A percentile compares a stretch with the other conserved stretches of the same genome.
phyloP scores from a whole-genome alignment of 257 asterid genomes.

The Solanum pennellii region DNA sequence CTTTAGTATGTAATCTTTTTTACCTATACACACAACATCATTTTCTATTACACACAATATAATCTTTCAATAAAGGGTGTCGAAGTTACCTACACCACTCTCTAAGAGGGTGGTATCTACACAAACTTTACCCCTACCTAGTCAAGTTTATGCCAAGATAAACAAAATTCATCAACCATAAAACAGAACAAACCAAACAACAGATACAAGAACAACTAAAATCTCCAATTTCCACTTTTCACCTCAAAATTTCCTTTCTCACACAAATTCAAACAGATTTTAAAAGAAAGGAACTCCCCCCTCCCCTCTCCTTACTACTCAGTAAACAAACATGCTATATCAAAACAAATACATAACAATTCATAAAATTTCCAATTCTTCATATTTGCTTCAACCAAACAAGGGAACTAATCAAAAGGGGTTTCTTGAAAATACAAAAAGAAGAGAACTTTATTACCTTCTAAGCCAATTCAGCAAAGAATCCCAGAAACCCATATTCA shows the following conservation, averaged over 20 bases:
- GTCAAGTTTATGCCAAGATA: not conserved
- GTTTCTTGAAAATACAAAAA: not conserved
- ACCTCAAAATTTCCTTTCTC: not conserved
- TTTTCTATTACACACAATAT: not conserved
- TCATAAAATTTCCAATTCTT: not conserved
- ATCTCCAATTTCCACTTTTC: not conserved
- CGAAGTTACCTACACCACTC: not conserved
- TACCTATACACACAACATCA: not conserved
- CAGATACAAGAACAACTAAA: not conserved
- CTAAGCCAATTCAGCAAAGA: conserved; percentile 79
- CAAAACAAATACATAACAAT: not conserved
- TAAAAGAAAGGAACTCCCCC: not conserved
- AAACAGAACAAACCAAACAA: not conserved
- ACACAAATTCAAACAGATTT: not conserved
- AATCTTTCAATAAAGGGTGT: not conserved
- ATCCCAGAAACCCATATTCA: conserved; percentile 70
- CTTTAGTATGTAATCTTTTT: not conserved
- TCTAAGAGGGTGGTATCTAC: not conserved
- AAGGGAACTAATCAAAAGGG: not conserved
- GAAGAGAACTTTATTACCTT: conserved; percentile 28
- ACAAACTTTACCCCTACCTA: not conserved
- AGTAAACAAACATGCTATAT: not conserved
- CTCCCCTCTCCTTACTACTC: not conserved
- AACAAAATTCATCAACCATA: not conserved
- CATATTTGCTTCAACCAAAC: not conserved